Evolutionary conservation across 2,329 filamentous ascomycete genomes (phyloP).

Genomic region (Fusarium decemcellulare): DNA sequence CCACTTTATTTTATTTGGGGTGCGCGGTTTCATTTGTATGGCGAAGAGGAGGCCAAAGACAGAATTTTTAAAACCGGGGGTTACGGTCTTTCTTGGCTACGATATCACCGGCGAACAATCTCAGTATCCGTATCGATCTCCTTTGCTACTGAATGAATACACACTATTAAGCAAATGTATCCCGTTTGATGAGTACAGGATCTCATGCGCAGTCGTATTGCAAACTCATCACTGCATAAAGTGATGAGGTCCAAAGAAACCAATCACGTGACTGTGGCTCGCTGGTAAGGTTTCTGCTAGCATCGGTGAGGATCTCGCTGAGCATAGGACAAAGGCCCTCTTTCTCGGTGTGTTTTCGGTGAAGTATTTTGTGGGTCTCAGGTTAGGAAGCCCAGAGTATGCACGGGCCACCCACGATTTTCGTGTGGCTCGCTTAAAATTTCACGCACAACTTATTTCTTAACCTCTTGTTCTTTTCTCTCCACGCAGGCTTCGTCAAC

Average conservation of each 20-base stretch:
- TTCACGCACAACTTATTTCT: slow-evolving; percentile 55
- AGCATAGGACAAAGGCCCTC: not conserved
- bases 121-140: slow-evolving; percentile 42
- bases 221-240: not conserved
- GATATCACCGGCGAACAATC: slow-evolving; percentile 47
- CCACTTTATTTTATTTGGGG: slow-evolving; percentile 29
- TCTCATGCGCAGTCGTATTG: too few species aligned
- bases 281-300: not conserved
- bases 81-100: slow-evolving; percentile 50
- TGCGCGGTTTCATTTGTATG: slow-evolving; percentile 41
- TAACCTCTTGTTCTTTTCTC: slow-evolving; percentile 51
- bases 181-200: too few species aligned
- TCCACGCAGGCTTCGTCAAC: slow-evolving; percentile 52
- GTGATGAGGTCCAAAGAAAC: not conserved
- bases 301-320: slow-evolving; percentile 11
- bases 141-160: slow-evolving; percentile 39
- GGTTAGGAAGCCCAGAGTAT: slow-evolving; percentile 2
- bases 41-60: slow-evolving; percentile 27
- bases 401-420: slow-evolving; percentile 47
- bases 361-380: slow-evolving; percentile 27
- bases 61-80: slow-evolving; percentile 39
- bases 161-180: slow-evolving; percentile 13
- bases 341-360: slow-evolving; percentile 25
- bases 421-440: slow-evolving; percentile 55
- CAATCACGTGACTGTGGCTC: slow-evolving; percentile 17